These are phyloP conservation scores for Alternaria burnsii DNA, from an alignment of 2,329 filamentous ascomycete genomes.

Conservation along the genomic window DNA sequence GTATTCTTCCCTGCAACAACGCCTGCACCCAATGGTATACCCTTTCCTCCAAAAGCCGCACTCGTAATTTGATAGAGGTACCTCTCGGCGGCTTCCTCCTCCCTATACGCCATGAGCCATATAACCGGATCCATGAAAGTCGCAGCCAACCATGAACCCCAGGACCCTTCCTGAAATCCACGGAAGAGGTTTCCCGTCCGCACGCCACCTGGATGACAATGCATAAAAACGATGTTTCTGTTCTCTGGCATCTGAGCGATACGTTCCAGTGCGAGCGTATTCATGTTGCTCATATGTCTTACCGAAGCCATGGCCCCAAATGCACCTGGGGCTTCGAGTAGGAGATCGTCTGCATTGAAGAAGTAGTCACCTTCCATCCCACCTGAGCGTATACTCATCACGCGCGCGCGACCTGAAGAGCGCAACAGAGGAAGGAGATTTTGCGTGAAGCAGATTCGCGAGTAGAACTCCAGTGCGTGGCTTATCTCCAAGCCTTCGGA, in stretches of 20 bases:
- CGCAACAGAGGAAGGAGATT: slow-evolving; percentile 55
- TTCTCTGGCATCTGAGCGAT: slow-evolving; percentile 43
- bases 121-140: slow-evolving; percentile 9
- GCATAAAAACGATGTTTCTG: slow-evolving; percentile 46
- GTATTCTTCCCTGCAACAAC: neutral
- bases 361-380: slow-evolving; percentile 38
- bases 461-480: slow-evolving; percentile 53
- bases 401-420: slow-evolving; percentile 22
- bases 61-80: slow-evolving; percentile 15
- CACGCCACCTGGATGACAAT: slow-evolving; percentile 50
- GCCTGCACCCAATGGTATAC: neutral
- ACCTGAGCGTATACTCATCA: slow-evolving; percentile 49
- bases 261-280: slow-evolving; percentile 32
- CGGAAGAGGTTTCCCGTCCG: slow-evolving; percentile 45
- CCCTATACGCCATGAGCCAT: slow-evolving; percentile 1
- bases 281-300: slow-evolving; percentile 36
- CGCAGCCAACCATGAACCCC: slow-evolving; percentile 12
- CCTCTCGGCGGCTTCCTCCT: slow-evolving; percentile 17
- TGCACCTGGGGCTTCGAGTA: slow-evolving; percentile 45
- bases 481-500: slow-evolving; percentile 55
- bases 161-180: slow-evolving; percentile 24
- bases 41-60: slow-evolving; percentile 15
- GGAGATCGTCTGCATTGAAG: slow-evolving; percentile 48
- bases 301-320: slow-evolving; percentile 44
- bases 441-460: slow-evolving; percentile 54